A percentile compares a stretch with the other conserved stretches of the same genome.
These are phyloP conservation scores for Didymella pinodella DNA, from an alignment of 2,329 filamentous ascomycete species.

Conservation along the genomic window DNA sequence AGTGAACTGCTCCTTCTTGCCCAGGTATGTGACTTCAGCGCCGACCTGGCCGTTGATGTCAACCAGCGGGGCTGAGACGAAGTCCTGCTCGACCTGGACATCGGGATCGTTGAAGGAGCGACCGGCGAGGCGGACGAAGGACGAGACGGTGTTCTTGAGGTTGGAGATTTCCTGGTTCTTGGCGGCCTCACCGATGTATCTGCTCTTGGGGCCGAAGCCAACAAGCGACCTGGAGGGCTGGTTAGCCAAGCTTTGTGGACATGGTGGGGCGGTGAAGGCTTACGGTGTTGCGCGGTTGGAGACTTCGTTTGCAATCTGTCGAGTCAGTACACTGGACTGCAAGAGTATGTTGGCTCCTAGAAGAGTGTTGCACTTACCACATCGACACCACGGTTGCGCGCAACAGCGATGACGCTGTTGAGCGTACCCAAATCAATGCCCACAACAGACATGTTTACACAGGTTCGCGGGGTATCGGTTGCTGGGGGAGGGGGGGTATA, in stretches of 20 bases:
- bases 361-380: constrained; percentile 73
- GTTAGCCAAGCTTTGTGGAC: constrained; percentile 20
- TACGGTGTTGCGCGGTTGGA: constrained; percentile 98
- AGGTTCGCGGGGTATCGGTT: constrained; percentile 41
- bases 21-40: constrained; percentile 90
- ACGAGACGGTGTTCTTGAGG: constrained; percentile 97
- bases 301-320: constrained; percentile 96
- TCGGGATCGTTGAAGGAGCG: constrained; percentile 89
- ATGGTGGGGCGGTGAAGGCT: constrained; percentile 55
- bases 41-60: constrained; percentile 95
- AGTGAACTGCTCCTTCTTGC: constrained; percentile 95
- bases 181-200: constrained; percentile 92
- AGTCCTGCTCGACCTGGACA: constrained; percentile 90
- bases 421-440: constrained; percentile 95
- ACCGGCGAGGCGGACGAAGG: constrained; percentile 90
- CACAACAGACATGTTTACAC: constrained; percentile 66
- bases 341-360: not conserved
- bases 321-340: constrained; percentile 39
- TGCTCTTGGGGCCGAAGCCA: constrained; percentile 90
- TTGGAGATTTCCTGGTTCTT: constrained; percentile 99
- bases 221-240: constrained; percentile 72
- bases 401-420: constrained; percentile 97
- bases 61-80: constrained; percentile 82
- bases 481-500: constrained; percentile 21
- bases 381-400: constrained; percentile 97